Evolutionary conservation across 2,329 filamentous ascomycete genomes (phyloP).

Genomic region (Mollisiaceae sp.): DNA sequence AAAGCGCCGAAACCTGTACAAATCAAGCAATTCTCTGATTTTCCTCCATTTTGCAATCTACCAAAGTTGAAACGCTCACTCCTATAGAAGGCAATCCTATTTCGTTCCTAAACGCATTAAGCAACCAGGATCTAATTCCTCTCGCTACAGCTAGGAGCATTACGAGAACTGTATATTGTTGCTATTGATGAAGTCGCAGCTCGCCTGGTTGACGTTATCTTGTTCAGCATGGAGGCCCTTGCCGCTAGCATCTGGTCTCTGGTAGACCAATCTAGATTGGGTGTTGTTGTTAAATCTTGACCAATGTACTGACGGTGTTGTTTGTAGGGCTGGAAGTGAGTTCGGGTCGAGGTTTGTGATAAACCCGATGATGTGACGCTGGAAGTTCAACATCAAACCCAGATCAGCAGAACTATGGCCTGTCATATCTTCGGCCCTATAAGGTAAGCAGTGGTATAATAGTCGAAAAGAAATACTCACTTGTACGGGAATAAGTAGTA

Average conservation of each 20-base stretch:
- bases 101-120: background rate
- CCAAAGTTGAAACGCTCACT: too few relatives aligned
- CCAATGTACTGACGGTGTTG: background rate
- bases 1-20: too few relatives aligned
- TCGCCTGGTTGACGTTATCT: background rate
- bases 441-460: background rate
- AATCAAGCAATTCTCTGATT: too few relatives aligned
- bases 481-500: conserved; percentile 19
- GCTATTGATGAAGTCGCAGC: background rate
- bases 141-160: background rate
- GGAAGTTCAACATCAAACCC: conserved; percentile 15
- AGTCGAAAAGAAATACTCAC: conserved; percentile 6
- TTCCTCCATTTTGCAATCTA: too few relatives aligned
- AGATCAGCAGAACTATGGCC: conserved; percentile 17
- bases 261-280: background rate
- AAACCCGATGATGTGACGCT: conserved; percentile 22
- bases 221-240: background rate
- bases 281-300: background rate
- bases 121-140: background rate
- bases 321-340: background rate
- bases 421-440: conserved; percentile 1
- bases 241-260: background rate
- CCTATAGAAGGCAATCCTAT: too few relatives aligned
- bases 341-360: conserved; percentile 23
- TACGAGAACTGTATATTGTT: background rate